Evolutionary conservation across 805 yeast genomes (phyloP), one percentile per base, ranked within the genome.

Genomic region (Maudiozyma pseudohumilis): DNA sequence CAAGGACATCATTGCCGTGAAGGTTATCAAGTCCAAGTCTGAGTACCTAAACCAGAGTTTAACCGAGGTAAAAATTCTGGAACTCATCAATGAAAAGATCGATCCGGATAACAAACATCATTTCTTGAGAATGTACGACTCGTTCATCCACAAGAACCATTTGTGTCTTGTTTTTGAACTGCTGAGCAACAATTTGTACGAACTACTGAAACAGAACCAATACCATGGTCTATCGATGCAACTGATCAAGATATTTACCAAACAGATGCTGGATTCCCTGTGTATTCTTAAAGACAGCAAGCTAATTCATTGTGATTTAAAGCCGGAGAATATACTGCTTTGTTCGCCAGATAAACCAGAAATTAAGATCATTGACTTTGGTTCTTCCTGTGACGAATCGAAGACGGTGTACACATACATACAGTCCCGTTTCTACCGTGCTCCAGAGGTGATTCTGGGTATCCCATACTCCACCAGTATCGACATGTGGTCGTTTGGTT

Each of bases 401-500:
- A 89, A 87, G 50, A 84, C 94, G 1, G 69, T 88, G 5, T 88
- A 85, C 63, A 81, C 96, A 0, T 88, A 88, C 55, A 84, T 88
- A 46, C 97, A 88, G 59, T 83, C 95, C 5, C 66, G 97, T 41
- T 88, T 88, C 53, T 89, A 89, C 62, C 70, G 98, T 44, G 83
- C 95, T 2, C 98, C 98, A 0, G 98, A 89, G 58, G 95, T 89
- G 16, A 75, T 92, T 3, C 63, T 89, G 16, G 97, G 98, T 0
- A 66, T 89, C 31, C 95, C 95, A 5, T 89, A 92, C 54, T 82
- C 95, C 1, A 75, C 94, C 8, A 77, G 95, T 6, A 89, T 92
- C 37, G 98, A 89, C 57, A 86, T 89, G 77, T 92, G 99, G 99
- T 89, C 97, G 0, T 64, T 88, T 31, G 98, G 95, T 0, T 83